Conservation (phyloP, 2,329 filamentous ascomycete species). For the Fusarium odoratissimum region DNA sequence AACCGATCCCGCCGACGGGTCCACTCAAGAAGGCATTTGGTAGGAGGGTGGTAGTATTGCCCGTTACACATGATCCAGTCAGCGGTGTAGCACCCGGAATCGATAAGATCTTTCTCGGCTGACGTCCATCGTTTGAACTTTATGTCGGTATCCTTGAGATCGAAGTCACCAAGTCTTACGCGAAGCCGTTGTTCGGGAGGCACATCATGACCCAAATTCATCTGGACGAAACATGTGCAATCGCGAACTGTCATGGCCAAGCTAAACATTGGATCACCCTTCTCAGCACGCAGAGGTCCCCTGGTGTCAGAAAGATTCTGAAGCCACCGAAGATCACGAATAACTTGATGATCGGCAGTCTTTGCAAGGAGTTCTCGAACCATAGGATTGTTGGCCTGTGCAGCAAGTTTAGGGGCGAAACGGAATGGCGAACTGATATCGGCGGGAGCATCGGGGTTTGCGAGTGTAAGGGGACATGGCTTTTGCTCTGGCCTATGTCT, state of each 20-base stretch:
- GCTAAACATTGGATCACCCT: slow-evolving; percentile 62
- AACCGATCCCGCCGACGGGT: slow-evolving; percentile 31
- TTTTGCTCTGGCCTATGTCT: slow-evolving; percentile 53
- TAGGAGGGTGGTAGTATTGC: slow-evolving; percentile 51
- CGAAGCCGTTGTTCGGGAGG: slow-evolving; percentile 53
- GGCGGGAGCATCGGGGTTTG: slow-evolving; percentile 60
- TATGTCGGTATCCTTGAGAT: slow-evolving; percentile 75
- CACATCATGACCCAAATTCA: slow-evolving; percentile 51
- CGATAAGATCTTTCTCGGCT: slow-evolving; percentile 71
- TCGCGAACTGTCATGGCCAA: slow-evolving; percentile 85
- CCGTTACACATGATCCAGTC: slow-evolving; percentile 52
- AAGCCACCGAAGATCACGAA: slow-evolving; percentile 50
- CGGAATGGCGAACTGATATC: slow-evolving; percentile 57
- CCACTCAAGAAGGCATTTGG: slow-evolving; percentile 52
- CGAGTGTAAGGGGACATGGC: slow-evolving; percentile 75
- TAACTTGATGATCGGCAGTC: slow-evolving; percentile 51
- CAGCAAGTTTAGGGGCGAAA: slow-evolving; percentile 50
- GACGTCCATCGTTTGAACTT: slow-evolving; percentile 77
- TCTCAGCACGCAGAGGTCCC: slow-evolving; percentile 57
- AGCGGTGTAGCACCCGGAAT: slow-evolving; percentile 75
- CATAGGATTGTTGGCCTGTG: slow-evolving; percentile 21
- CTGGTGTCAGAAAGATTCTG: slow-evolving; percentile 58
- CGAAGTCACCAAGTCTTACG: slow-evolving; percentile 78
- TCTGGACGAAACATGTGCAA: slow-evolving; percentile 78
- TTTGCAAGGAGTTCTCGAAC: slow-evolving; percentile 41